Percentiles rank a stretch among this genome's conserved stretches.
phyloP scores from a whole-genome alignment of 108 stramenopile genomes.

The Seminavis robusta region DNA sequence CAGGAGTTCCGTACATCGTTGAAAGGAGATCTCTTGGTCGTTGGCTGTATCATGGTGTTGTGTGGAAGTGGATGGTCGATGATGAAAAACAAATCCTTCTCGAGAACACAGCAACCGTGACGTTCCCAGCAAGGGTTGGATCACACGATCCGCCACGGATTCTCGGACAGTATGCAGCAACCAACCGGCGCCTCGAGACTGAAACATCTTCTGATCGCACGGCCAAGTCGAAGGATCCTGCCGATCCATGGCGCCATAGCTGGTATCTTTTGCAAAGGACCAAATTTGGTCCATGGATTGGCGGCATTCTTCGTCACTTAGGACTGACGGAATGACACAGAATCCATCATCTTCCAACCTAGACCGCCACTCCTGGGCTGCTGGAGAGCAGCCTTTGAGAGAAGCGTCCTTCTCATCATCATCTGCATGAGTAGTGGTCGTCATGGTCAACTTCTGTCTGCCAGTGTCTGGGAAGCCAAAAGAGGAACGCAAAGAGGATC shows the following conservation, averaged over 20 bases:
- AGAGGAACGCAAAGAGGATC: too few relatives aligned
- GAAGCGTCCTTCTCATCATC: not conserved
- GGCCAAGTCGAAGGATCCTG: slow-evolving; percentile 40
- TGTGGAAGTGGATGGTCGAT: too few relatives aligned
- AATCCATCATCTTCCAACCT: slow-evolving; percentile 1
- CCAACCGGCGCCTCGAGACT: slow-evolving; percentile 60
- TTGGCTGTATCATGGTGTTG: not conserved
- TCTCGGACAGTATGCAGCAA: slow-evolving; percentile 46
- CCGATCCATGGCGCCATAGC: slow-evolving; percentile 26
- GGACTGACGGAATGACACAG: slow-evolving; percentile 2
- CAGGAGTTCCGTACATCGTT: not conserved
- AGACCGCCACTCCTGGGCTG: not conserved
- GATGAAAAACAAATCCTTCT: slow-evolving; percentile 48
- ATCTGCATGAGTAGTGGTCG: too few relatives aligned
- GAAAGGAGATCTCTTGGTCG: not conserved
- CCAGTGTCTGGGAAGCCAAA: too few relatives aligned
- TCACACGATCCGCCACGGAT: slow-evolving; percentile 48
- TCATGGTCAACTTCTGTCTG: too few relatives aligned
- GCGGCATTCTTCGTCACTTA: slow-evolving; percentile 36
- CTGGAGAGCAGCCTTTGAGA: not conserved
- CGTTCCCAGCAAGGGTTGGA: slow-evolving; percentile 57
- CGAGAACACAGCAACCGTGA: slow-evolving; percentile 46
- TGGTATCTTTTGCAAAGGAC: slow-evolving; percentile 58
- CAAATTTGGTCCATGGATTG: slow-evolving; percentile 31
- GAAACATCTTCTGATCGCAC: slow-evolving; percentile 30